Percentiles rank a stretch among this genome's conserved stretches.
Conservation (phyloP, 2,329 filamentous ascomycete species). For the Cercospora sp. region DNA sequence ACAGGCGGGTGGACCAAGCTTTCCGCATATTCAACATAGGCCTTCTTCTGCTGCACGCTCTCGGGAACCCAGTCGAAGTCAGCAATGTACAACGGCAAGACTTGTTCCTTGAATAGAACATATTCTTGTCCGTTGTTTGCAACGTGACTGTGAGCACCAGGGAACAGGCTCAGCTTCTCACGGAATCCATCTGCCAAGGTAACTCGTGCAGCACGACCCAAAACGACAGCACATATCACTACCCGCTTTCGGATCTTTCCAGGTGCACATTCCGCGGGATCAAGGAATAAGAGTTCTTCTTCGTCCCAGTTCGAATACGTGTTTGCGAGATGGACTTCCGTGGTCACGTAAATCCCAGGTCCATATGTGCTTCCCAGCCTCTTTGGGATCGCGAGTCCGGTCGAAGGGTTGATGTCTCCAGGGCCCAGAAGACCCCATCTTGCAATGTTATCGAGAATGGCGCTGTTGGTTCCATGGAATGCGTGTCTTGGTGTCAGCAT, state of each 20-base stretch:
- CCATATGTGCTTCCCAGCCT: background rate
- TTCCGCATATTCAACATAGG: background rate
- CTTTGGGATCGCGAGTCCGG: background rate
- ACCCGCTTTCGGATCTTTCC: background rate
- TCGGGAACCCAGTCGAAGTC: background rate
- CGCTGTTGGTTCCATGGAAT: background rate
- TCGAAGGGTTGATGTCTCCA: background rate
- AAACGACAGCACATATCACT: background rate
- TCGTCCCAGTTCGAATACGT: background rate
- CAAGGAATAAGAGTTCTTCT: background rate
- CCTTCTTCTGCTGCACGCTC: background rate
- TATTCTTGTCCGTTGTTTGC: background rate
- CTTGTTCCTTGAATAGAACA: background rate
- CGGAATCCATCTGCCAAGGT: background rate
- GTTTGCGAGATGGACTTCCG: background rate
- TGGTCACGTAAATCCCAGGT: background rate
- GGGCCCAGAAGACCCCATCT: background rate
- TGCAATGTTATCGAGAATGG: background rate
- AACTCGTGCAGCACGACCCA: background rate
- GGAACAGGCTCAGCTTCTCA: background rate
- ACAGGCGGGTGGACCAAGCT: background rate
- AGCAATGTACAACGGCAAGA: background rate
- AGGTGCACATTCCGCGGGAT: background rate
- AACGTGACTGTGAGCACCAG: background rate
- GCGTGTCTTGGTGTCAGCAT: background rate